A percentile compares a stretch with the other conserved stretches of the same genome.
Conservation (phyloP, 2,329 filamentous ascomycete species). For the Curvularia hawaiiensis region DNA sequence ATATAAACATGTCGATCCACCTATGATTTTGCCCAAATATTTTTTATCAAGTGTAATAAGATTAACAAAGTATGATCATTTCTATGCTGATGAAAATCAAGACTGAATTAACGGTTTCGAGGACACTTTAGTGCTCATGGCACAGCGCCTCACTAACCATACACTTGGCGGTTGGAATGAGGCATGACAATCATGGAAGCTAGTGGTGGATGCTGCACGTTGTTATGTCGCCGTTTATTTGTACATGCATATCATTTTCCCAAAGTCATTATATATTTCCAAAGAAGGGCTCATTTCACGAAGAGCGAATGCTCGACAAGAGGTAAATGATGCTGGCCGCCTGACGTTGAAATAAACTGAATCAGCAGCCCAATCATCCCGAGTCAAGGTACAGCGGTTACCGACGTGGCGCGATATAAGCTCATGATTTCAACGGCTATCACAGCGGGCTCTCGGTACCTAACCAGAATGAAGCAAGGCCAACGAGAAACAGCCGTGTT, state of each 20-base stretch:
- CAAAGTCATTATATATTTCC: not conserved
- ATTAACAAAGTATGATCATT: too few species aligned
- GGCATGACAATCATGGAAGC: too few species aligned
- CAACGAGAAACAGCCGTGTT: not conserved
- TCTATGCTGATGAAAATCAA: too few species aligned
- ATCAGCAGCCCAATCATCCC: not conserved
- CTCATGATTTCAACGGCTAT: not conserved
- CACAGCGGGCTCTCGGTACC: not conserved
- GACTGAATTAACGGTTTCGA: too few species aligned
- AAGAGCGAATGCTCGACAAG: not conserved
- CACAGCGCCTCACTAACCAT: too few species aligned
- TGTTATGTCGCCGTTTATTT: not conserved
- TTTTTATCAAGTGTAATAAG: too few species aligned
- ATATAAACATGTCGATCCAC: not conserved
- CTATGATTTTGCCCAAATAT: too few species aligned
- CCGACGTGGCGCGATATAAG: not conserved
- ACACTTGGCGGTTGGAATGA: too few species aligned
- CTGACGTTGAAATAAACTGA: not conserved
- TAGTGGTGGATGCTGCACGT: not conserved
- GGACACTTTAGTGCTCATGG: too few species aligned
- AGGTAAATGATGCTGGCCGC: not conserved
- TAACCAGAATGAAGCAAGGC: not conserved
- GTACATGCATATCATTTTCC: not conserved
- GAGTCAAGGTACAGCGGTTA: not conserved
- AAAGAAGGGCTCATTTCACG: not conserved